phyloP scores from a whole-genome alignment of 106 monocot genomes.

The Xerophyta viscosa region DNA sequence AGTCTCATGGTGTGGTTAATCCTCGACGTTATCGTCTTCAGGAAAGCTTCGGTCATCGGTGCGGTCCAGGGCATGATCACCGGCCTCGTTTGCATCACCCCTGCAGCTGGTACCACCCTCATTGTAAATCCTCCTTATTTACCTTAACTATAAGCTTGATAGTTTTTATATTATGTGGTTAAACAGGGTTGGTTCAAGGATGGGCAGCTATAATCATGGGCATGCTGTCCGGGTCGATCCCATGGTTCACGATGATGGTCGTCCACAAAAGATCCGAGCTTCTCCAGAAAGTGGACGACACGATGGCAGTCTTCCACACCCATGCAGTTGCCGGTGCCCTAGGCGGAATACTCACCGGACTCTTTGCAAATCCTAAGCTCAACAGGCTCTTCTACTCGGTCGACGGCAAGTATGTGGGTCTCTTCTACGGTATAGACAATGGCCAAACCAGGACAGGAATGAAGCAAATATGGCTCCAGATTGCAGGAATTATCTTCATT shows the following conservation, averaged over 20 bases:
- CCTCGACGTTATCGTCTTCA: slow-evolving; percentile 20
- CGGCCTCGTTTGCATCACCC: slow-evolving; percentile 26
- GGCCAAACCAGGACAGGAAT: too few species aligned
- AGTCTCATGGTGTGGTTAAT: slow-evolving; percentile 16
- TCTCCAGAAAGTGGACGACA: slow-evolving; percentile 40
- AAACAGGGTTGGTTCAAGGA: not conserved
- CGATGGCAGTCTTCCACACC: slow-evolving; percentile 21
- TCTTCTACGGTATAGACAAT: slow-evolving; percentile 15
- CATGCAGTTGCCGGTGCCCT: slow-evolving; percentile 32
- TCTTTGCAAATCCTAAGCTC: slow-evolving; percentile 24
- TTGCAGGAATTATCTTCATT: slow-evolving; percentile 12
- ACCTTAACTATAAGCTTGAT: too few species aligned
- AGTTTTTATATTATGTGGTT: too few species aligned
- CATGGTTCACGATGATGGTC: slow-evolving; percentile 50
- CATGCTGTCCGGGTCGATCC: slow-evolving; percentile 21
- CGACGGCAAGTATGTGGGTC: slow-evolving; percentile 14
- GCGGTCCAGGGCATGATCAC: slow-evolving; percentile 28
- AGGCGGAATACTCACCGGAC: slow-evolving; percentile 31
- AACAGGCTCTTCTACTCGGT: slow-evolving; percentile 9
- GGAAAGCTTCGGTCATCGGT: slow-evolving; percentile 22
- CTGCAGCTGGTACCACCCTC: slow-evolving; percentile 1
- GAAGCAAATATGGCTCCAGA: too few species aligned
- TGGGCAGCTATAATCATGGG: slow-evolving; percentile 44
- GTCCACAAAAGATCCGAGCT: slow-evolving; percentile 29
- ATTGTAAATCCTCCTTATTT: too few species aligned